phyloP scores from a whole-genome alignment of 1,139 yeast species.

The Yamadazyma membranifaciens region DNA sequence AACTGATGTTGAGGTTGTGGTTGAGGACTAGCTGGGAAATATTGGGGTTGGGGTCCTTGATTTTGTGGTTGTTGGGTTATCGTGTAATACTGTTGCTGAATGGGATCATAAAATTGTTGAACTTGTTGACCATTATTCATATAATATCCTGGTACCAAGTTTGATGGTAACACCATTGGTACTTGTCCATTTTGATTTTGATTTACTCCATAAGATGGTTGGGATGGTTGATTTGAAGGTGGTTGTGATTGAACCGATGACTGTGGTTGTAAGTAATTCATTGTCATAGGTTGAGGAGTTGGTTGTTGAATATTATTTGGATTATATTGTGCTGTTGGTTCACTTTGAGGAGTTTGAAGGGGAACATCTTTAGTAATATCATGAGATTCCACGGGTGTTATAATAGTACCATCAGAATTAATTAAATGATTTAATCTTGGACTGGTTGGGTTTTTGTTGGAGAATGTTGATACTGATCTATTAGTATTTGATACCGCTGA shows the following conservation, averaged over 20 bases:
- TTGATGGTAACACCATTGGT: slow-evolving; percentile 17
- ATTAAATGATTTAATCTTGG: slow-evolving; percentile 44
- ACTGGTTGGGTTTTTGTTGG: slow-evolving; percentile 25
- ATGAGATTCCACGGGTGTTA: slow-evolving; percentile 40
- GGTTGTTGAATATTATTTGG: slow-evolving; percentile 5
- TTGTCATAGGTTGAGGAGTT: slow-evolving; percentile 11
- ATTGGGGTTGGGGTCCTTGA: slow-evolving; percentile 34
- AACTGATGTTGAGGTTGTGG: slow-evolving; percentile 18
- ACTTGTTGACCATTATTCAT: slow-evolving; percentile 23
- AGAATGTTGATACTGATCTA: slow-evolving; percentile 38
- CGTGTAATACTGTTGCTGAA: slow-evolving; percentile 46
- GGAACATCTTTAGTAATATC: slow-evolving; percentile 13
- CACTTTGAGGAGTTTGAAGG: slow-evolving; percentile 11
- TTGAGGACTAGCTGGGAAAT: slow-evolving; percentile 38
- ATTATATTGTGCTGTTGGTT: slow-evolving; percentile 6
- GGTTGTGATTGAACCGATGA: slow-evolving; percentile 9
- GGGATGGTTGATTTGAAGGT: slow-evolving; percentile 11
- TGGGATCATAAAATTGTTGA: slow-evolving; percentile 45
- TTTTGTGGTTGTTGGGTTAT: slow-evolving; percentile 37
- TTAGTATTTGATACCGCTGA: slow-evolving; percentile 18
- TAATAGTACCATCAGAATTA: slow-evolving; percentile 48
- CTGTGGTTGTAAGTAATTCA: slow-evolving; percentile 12
- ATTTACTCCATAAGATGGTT: slow-evolving; percentile 6
- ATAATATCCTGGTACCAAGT: slow-evolving; percentile 19
- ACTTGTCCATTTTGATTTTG: slow-evolving; percentile 7